Conservation (phyloP, 2,329 filamentous ascomycete species). For the Epichloe glyceriae region DNA sequence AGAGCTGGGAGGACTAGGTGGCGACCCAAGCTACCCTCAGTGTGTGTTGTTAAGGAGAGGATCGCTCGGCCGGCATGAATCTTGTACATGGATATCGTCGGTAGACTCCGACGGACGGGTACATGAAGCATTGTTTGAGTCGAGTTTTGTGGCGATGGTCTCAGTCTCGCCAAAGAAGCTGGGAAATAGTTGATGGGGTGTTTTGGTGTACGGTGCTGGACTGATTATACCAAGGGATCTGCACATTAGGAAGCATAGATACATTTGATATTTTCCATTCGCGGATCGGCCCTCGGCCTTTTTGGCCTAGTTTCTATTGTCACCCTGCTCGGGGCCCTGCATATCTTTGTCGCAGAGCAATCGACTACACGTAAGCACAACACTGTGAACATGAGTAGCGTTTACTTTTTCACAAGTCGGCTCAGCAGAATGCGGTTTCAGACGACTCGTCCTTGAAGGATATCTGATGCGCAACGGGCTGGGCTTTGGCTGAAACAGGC, state of each 20-base stretch:
- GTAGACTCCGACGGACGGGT: background rate
- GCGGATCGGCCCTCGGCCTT: background rate
- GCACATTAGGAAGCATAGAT: slow-evolving; percentile 7
- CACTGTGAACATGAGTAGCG: too few relatives aligned
- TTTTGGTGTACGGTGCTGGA: slow-evolving; percentile 20
- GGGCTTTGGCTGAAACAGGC: background rate
- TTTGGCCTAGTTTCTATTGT: background rate
- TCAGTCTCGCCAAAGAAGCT: background rate
- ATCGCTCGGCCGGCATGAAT: background rate
- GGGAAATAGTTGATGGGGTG: slow-evolving; percentile 12
- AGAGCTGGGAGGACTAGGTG: slow-evolving; percentile 87
- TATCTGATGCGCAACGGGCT: background rate
- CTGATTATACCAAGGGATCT: slow-evolving; percentile 19
- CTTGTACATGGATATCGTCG: background rate
- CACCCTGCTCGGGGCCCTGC: background rate
- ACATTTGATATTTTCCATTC: background rate
- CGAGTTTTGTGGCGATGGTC: background rate
- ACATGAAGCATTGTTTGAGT: background rate
- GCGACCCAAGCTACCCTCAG: background rate
- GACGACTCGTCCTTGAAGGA: background rate
- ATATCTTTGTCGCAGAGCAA: background rate
- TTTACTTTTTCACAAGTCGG: too few relatives aligned
- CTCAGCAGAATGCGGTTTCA: too few relatives aligned
- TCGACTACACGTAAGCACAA: too few relatives aligned
- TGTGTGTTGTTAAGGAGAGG: background rate